Conservation (phyloP, 2,329 filamentous ascomycete species). For the Daldinia eschscholtzii region DNA sequence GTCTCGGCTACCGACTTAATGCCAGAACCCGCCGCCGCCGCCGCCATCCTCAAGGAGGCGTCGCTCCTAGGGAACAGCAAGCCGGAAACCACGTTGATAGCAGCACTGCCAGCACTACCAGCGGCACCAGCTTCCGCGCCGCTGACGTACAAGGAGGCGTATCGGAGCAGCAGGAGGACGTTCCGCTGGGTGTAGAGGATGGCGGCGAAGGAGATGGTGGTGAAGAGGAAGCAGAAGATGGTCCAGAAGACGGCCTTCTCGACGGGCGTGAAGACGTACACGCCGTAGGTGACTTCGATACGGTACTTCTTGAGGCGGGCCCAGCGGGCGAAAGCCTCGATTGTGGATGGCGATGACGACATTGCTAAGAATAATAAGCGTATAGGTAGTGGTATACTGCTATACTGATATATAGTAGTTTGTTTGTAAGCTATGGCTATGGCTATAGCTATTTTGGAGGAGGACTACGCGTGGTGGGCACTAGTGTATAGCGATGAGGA, state of each 20-base stretch:
- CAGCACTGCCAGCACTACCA: background rate
- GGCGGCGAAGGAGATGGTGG: conserved; percentile 75
- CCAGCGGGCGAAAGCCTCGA: conserved; percentile 69
- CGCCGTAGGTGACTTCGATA: conserved; percentile 83
- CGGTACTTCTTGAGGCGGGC: conserved; percentile 82
- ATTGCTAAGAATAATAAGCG: background rate
- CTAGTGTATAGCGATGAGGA: conserved; percentile 1
- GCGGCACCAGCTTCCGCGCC: background rate
- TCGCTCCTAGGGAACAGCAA: conserved; percentile 24
- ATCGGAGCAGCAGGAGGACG: conserved; percentile 65
- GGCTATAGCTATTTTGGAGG: background rate
- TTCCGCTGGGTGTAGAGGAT: conserved; percentile 78
- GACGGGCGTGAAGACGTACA: conserved; percentile 83
- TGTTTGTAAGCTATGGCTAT: background rate
- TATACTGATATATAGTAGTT: background rate
- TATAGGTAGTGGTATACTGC: background rate
- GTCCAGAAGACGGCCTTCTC: conserved; percentile 85
- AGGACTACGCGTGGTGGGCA: conserved; percentile 2
- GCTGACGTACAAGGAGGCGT: conserved; percentile 29
- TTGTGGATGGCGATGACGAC: conserved; percentile 34
- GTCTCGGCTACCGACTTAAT: conserved; percentile 36
- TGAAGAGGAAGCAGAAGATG: conserved; percentile 77
- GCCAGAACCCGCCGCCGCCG: conserved; percentile 17
- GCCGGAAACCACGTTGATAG: conserved; percentile 12
- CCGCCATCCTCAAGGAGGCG: conserved; percentile 11